Conservation (phyloP, 139 green algal genomes). For the Astrephomene gubernaculifera region DNA sequence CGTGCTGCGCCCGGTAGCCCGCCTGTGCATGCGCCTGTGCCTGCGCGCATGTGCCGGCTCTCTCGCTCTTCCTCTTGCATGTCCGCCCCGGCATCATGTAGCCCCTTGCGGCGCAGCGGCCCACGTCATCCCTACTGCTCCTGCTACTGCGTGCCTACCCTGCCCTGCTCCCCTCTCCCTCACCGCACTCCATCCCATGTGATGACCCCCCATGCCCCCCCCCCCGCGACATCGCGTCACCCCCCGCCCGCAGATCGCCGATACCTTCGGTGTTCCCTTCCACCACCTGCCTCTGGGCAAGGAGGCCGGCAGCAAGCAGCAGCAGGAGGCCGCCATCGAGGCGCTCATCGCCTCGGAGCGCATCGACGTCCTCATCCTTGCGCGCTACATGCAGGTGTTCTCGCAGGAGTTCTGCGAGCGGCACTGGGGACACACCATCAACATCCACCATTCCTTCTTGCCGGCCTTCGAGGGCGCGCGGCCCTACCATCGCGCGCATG, state of each 20-base stretch:
- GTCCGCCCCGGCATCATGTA: too few species aligned
- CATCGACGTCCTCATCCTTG: constrained; percentile 68
- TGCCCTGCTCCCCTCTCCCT: too few species aligned
- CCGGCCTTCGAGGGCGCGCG: constrained; percentile 82
- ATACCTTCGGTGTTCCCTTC: constrained; percentile 77
- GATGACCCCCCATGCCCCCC: too few species aligned
- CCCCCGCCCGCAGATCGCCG: constrained; percentile 27
- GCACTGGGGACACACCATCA: constrained; percentile 82
- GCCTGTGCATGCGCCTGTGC: too few species aligned
- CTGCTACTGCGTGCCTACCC: too few species aligned
- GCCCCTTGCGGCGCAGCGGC: too few species aligned
- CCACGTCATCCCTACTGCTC: too few species aligned
- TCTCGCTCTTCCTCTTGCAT: too few species aligned
- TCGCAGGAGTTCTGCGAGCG: constrained; percentile 68
- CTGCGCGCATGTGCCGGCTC: too few species aligned
- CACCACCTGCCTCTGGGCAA: constrained; percentile 64
- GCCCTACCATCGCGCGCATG: constrained; percentile 72
- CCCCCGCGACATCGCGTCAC: too few species aligned
- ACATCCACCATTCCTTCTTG: constrained; percentile 92
- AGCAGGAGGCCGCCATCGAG: constrained; percentile 73
- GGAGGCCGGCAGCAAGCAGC: constrained; percentile 41
- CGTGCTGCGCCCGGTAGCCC: too few species aligned
- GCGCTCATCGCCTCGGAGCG: constrained; percentile 60
- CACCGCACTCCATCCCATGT: too few species aligned
- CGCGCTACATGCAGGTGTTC: constrained; percentile 78